Base-by-base conservation (phyloP, 2,329 filamentous ascomycete genomes). In the Aspergillus brasiliensis region DNA sequence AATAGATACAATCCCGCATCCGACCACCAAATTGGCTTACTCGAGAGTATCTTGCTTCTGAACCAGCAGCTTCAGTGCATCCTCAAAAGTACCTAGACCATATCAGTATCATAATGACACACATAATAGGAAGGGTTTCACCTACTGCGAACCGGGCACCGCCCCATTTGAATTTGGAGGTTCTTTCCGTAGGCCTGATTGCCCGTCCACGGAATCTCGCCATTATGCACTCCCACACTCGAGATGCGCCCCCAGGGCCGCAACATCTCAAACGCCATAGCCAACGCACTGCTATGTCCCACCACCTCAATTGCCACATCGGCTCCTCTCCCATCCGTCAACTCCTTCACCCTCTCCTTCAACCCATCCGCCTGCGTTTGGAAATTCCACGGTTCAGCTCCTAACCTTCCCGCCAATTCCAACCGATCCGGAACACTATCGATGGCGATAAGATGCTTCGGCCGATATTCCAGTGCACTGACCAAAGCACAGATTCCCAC, bases 401-500 rank as follows among this genome's bases (percentile, higher is more conserved):
- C 92, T 0, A 96, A 78, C 6, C 79, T 82, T 71, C 81, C 83
- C 11, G 92, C 92, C 44, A 90, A 80, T 46, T 88, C 85, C 48
- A 97, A 80, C 44, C 93, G 84, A 58, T 86, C 86, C 2, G 88
- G 84, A 1, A 96, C 86, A 25, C 88, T 87, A 74, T 96, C 92
- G 51, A 96, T 84, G 7, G 91, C 91, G 62, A 95, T 88, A 1
- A 96, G 77, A 66, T 89, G 82, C 71, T 86, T 89, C 0, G 91
- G 91, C 58, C 85, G 84, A 73, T 87, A 87, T 67, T 91, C 86
- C 13, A 88, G 79, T 5, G 90, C 89, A 57, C 90, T 88, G 48
- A 92, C 81, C 48, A 94, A 79, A n/a, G 92, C 90, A 72, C 92
- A 96, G 5, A 96, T 82, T 0, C 91, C 92, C 1, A 96, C 88